Percentiles rank a stretch among this genome's conserved stretches.
phyloP scores from a whole-genome alignment of 176 grass and related monocot species.

The Alopecurus myosuroides region DNA sequence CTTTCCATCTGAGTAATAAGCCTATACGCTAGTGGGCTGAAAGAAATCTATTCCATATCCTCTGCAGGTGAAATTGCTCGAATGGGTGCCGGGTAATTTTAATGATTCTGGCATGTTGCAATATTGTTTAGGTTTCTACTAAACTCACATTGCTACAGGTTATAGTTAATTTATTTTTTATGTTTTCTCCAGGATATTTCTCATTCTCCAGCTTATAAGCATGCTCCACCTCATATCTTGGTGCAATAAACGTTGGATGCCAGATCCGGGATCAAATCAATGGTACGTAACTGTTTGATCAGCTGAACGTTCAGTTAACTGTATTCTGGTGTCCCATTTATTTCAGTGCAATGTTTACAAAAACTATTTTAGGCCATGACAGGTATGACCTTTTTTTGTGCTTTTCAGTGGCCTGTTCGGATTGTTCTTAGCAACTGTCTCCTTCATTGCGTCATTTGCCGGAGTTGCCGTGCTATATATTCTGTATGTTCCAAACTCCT shows the following conservation, averaged over 20 bases:
- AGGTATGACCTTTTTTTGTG: not conserved
- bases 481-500: constrained; percentile 48
- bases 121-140: not conserved
- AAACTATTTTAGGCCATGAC: not conserved
- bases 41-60: constrained; percentile 11
- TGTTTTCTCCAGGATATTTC: constrained; percentile 70
- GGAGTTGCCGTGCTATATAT: constrained; percentile 63
- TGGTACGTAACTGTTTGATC: constrained; percentile 37
- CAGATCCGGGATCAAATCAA: constrained; percentile 50
- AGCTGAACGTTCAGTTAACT: not conserved
- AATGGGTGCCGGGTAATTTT: constrained; percentile 84
- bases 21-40: constrained; percentile 1
- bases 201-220: constrained; percentile 84
- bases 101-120: not conserved
- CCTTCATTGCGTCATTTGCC: constrained; percentile 65
- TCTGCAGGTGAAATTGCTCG: constrained; percentile 89
- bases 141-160: not conserved
- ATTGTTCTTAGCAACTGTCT: constrained; percentile 73
- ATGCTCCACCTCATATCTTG: constrained; percentile 83
- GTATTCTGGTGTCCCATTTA: not conserved
- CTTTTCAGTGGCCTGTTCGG: constrained; percentile 68
- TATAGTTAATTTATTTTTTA: constrained; percentile 19
- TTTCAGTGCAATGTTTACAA: not conserved
- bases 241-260: constrained; percentile 85
- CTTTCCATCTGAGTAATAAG: not conserved